Evolutionary conservation across 371 early-diverging fungal genomes (phyloP).

Genomic region (Coemansia sp.): DNA sequence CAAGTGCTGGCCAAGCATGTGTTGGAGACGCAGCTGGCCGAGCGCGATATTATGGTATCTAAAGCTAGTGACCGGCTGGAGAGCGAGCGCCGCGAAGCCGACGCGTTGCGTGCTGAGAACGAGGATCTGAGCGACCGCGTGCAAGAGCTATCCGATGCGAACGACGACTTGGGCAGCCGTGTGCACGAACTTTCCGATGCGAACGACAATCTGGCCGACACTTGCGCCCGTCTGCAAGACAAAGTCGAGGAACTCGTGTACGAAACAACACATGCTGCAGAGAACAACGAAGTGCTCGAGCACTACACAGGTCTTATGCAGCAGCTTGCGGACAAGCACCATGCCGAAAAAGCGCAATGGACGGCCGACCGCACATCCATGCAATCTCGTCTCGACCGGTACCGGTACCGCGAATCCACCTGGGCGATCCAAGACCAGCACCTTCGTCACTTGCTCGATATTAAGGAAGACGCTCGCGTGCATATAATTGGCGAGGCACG

Average conservation of each 20-base stretch:
- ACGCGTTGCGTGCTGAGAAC: slow-evolving; percentile 21
- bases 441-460: slow-evolving; percentile 9
- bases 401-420: slow-evolving; percentile 23
- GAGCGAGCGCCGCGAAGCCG: slow-evolving; percentile 29
- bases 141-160: slow-evolving; percentile 8
- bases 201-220: slow-evolving; percentile 4
- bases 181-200: no score
- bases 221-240: slow-evolving; percentile 14
- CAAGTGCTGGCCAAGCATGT: neutral
- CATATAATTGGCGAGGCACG: slow-evolving; percentile 45
- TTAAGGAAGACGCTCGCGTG: slow-evolving; percentile 33
- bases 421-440: slow-evolving; percentile 17
- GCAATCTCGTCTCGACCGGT: slow-evolving; percentile 22
- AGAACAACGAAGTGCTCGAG: slow-evolving; percentile 15
- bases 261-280: neutral
- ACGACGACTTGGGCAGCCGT: slow-evolving; percentile 20
- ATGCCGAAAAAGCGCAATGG: slow-evolving; percentile 31
- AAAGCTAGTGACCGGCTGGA: slow-evolving; percentile 9
- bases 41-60: slow-evolving; percentile 2
- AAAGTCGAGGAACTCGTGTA: neutral
- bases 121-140: slow-evolving; percentile 2
- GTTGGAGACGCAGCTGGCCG: slow-evolving; percentile 19
- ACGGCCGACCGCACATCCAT: slow-evolving; percentile 17
- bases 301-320: slow-evolving; percentile 32
- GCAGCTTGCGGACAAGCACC: slow-evolving; percentile 15